Evolutionary conservation across 768 basidiomycete species (phyloP).

Genomic region (Leucosporidium creatinivorum): DNA sequence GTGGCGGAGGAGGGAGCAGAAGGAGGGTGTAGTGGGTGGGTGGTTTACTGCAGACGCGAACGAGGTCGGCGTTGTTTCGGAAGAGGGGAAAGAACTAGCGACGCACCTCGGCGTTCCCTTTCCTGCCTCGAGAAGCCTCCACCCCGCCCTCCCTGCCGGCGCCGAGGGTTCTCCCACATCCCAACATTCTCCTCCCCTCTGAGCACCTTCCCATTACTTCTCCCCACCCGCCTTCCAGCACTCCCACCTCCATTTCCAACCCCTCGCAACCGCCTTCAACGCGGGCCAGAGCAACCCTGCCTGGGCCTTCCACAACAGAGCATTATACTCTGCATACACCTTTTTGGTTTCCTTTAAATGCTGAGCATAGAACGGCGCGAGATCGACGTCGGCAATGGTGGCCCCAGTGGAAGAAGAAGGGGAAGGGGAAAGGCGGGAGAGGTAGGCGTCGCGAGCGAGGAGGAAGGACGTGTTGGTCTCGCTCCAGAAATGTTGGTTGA

Average conservation of each 20-base stretch:
- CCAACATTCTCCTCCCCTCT: too few relatives aligned
- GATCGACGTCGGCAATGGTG: slow-evolving; percentile 15
- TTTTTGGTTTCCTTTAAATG: slow-evolving; percentile 13
- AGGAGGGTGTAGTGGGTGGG: too few relatives aligned
- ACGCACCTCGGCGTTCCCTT: too few relatives aligned
- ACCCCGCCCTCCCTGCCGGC: too few relatives aligned
- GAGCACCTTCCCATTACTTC: not conserved
- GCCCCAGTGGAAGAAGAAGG: not conserved
- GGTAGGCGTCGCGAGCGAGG: slow-evolving; percentile 9
- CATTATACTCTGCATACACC: slow-evolving; percentile 27
- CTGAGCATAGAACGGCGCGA: slow-evolving; percentile 22
- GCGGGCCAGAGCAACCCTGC: slow-evolving; percentile 25
- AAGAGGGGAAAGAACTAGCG: too few relatives aligned
- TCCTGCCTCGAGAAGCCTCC: too few relatives aligned
- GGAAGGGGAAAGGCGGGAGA: not conserved
- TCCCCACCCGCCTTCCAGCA: slow-evolving; percentile 24
- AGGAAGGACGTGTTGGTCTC: slow-evolving; percentile 28
- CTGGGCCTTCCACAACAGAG: slow-evolving; percentile 26
- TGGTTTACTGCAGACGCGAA: too few relatives aligned
- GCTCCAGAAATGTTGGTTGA: slow-evolving; percentile 34
- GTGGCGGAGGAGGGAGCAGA: too few relatives aligned
- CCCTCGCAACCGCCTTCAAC: slow-evolving; percentile 16
- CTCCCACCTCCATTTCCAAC: slow-evolving; percentile 31
- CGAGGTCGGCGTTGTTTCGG: too few relatives aligned
- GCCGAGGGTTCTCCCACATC: too few relatives aligned